Percentiles rank a stretch among this genome's conserved stretches.
Evolutionary conservation across 1,139 yeast genomes (phyloP).

Genomic region (Hemisphaericaspora xylofermentans): DNA sequence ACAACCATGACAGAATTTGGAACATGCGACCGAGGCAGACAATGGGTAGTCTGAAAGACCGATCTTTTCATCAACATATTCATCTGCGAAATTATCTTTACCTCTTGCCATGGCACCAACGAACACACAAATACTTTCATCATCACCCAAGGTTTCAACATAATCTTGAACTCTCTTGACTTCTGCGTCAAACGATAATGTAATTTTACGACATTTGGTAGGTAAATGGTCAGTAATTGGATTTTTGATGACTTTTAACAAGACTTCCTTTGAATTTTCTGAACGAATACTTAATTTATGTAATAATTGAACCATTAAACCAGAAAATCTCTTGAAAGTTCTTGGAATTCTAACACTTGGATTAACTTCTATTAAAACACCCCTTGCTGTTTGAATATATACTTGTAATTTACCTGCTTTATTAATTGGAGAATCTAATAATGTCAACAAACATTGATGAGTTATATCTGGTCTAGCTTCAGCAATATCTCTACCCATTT

Average conservation of each 20-base stretch:
- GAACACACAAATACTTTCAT: conserved; percentile 94
- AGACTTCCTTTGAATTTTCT: conserved; percentile 91
- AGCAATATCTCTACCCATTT: conserved; percentile 95
- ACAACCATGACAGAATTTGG: conserved; percentile 97
- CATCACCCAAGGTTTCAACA: conserved; percentile 73
- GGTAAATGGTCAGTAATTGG: conserved; percentile 97
- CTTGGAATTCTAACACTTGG: conserved; percentile 97
- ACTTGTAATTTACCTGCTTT: conserved; percentile 97
- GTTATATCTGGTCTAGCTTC: conserved; percentile 99
- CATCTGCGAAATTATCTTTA: conserved; percentile 95
- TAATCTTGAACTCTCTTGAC: conserved; percentile 87
- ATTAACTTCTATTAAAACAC: conserved; percentile 91
- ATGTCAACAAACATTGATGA: conserved; percentile 89
- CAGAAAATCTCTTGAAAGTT: conserved; percentile 95
- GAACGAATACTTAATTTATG: conserved; percentile 91
- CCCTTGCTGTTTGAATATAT: conserved; percentile 92
- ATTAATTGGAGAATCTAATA: conserved; percentile 93
- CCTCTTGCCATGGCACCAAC: conserved; percentile 99
- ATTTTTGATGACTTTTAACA: conserved; percentile 90
- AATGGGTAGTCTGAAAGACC: conserved; percentile 94
- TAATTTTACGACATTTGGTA: conserved; percentile 89
- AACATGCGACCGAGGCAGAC: conserved; percentile 97
- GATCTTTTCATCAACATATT: conserved; percentile 91
- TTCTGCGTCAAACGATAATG: conserved; percentile 92
- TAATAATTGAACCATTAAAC: conserved; percentile 92